A percentile compares a stretch with the other conserved stretches of the same genome.
Evolutionary conservation across 768 basidiomycete species (phyloP).

Genomic region (Leccinum aurantiacum): DNA sequence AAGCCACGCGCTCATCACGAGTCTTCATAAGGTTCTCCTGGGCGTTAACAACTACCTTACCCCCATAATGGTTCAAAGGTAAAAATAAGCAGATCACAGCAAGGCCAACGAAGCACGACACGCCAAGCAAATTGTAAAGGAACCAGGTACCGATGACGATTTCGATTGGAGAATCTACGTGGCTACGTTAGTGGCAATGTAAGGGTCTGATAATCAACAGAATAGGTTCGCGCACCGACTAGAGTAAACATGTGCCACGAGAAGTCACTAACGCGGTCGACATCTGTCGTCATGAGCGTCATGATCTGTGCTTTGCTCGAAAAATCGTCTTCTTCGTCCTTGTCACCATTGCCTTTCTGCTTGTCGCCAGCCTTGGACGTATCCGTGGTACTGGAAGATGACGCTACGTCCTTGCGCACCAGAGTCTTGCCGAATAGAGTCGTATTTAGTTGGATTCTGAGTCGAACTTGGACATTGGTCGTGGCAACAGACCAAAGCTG

Average conservation of each 20-base stretch:
- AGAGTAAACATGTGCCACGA: conserved; percentile 75
- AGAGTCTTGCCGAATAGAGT: conserved; percentile 84
- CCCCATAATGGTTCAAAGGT: conserved; percentile 83
- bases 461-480: conserved; percentile 65
- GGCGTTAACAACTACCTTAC: conserved; percentile 72
- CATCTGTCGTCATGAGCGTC: conserved; percentile 95
- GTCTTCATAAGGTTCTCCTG: conserved; percentile 91
- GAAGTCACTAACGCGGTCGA: conserved; percentile 87
- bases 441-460: conserved; percentile 80
- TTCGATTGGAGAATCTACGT: conserved; percentile 65
- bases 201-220: neutral
- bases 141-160: conserved; percentile 72
- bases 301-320: conserved; percentile 80
- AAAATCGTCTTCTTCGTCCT: conserved; percentile 51
- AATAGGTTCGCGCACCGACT: conserved; percentile 50
- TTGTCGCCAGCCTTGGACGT: conserved; percentile 25
- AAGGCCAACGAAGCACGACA: conserved; percentile 77
- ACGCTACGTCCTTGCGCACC: conserved; percentile 80
- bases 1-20: conserved; percentile 82
- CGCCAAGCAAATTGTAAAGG: conserved; percentile 75
- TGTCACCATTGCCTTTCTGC: conserved; percentile 14
- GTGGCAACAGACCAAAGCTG: conserved; percentile 73
- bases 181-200: neutral
- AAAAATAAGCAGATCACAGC: conserved; percentile 68
- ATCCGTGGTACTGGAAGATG: conserved; percentile 43